phyloP scores from a whole-genome alignment of 768 basidiomycete genomes.

The Nidula microcarpa region DNA sequence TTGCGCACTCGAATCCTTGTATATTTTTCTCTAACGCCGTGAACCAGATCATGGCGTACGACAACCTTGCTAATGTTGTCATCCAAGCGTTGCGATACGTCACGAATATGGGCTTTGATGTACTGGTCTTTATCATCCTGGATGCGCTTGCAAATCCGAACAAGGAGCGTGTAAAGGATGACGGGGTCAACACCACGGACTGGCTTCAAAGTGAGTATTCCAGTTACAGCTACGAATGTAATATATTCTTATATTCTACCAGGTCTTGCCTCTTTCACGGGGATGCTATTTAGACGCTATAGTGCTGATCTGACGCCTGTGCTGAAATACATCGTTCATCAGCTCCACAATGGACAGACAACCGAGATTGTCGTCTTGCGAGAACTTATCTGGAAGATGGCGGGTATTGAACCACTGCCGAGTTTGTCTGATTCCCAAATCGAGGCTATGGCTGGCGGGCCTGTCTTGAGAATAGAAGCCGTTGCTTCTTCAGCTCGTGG shows the following conservation, averaged over 20 bases:
- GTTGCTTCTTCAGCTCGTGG: slow-evolving; percentile 78
- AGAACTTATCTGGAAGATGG: slow-evolving; percentile 93
- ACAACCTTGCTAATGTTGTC: slow-evolving; percentile 87
- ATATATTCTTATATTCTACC: slow-evolving; percentile 10
- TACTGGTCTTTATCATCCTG: slow-evolving; percentile 82
- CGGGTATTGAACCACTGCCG: slow-evolving; percentile 87
- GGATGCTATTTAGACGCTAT: slow-evolving; percentile 87
- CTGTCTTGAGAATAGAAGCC: slow-evolving; percentile 82
- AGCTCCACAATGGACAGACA: slow-evolving; percentile 77
- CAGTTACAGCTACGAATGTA: neutral
- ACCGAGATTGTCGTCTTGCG: slow-evolving; percentile 90
- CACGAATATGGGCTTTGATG: slow-evolving; percentile 92
- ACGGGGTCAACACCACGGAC: slow-evolving; percentile 85
- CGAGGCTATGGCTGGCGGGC: slow-evolving; percentile 87
- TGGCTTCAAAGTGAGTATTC: slow-evolving; percentile 83
- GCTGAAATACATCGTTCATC: slow-evolving; percentile 88
- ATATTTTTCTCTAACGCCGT: slow-evolving; percentile 88
- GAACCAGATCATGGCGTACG: slow-evolving; percentile 94
- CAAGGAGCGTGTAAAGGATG: slow-evolving; percentile 82
- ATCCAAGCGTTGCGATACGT: slow-evolving; percentile 87
- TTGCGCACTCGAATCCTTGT: slow-evolving; percentile 92
- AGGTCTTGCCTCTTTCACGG: slow-evolving; percentile 93
- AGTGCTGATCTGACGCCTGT: slow-evolving; percentile 80
- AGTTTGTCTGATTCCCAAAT: slow-evolving; percentile 89
- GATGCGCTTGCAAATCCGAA: slow-evolving; percentile 83